These are phyloP conservation scores for Globisporangium viniferum DNA, from an alignment of 352 stramenopile genomes.

Conservation along the genomic window DNA sequence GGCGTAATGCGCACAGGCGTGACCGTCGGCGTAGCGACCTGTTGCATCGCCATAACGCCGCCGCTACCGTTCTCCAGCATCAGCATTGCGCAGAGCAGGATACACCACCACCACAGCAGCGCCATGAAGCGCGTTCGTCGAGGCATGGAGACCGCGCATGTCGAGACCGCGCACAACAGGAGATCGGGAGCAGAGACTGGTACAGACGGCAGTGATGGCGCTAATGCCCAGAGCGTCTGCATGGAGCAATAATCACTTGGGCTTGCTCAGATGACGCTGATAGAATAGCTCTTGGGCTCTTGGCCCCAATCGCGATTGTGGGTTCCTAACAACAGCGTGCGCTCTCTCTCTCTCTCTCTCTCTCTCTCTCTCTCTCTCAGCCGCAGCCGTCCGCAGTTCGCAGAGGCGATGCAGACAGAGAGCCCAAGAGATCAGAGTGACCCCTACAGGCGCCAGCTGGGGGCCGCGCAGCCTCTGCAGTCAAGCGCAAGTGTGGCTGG, in stretches of 20 bases:
- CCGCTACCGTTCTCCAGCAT: neutral
- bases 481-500: neutral
- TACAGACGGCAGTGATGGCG: neutral
- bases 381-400: neutral
- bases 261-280: neutral
- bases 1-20: neutral
- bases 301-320: conserved; percentile 7
- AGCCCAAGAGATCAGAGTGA: neutral
- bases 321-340: neutral
- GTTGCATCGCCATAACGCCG: neutral
- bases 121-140: neutral
- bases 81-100: neutral
- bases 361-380: neutral
- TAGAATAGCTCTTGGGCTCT: neutral
- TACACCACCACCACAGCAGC: neutral
- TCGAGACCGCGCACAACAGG: neutral
- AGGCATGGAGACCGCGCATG: neutral
- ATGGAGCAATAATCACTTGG: neutral
- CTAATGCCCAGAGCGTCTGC: neutral
- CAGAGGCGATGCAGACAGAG: neutral
- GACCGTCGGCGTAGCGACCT: neutral
- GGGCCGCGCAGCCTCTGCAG: neutral
- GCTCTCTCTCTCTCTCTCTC: neutral
- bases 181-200: neutral
- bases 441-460: neutral